phyloP scores from a whole-genome alignment of 768 basidiomycete species.

The Postia placenta region DNA sequence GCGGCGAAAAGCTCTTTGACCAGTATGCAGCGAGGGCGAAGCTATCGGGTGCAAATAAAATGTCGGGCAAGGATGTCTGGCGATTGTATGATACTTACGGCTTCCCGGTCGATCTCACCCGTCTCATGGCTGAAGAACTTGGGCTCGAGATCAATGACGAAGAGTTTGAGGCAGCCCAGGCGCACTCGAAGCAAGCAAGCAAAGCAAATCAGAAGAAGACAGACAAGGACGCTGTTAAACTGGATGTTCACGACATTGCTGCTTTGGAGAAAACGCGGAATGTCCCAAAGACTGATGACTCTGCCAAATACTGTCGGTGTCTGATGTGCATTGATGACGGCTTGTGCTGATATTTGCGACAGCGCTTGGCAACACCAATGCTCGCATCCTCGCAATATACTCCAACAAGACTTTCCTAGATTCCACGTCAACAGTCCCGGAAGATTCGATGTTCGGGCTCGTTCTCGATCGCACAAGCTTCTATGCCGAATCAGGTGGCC shows the following conservation, averaged over 20 bases:
- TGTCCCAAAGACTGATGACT: conserved; percentile 91
- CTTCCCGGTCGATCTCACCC: conserved; percentile 94
- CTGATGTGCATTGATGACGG: not conserved
- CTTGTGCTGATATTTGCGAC: not conserved
- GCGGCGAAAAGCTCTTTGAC: conserved; percentile 94
- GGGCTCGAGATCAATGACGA: conserved; percentile 77
- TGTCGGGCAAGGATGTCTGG: conserved; percentile 94
- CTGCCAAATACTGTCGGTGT: conserved; percentile 59
- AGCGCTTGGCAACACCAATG: conserved; percentile 56
- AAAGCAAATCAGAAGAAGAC: conserved; percentile 77
- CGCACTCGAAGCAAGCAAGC: conserved; percentile 85
- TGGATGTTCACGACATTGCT: conserved; percentile 94
- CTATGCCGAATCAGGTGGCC: conserved; percentile 96
- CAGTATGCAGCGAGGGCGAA: conserved; percentile 70
- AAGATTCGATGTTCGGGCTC: conserved; percentile 71
- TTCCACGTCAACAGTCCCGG: conserved; percentile 62
- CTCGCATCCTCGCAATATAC: conserved; percentile 80
- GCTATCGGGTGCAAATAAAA: conserved; percentile 53
- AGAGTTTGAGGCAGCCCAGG: conserved; percentile 87
- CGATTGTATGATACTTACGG: conserved; percentile 96
- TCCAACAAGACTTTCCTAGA: conserved; percentile 67
- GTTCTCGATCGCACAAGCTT: conserved; percentile 91
- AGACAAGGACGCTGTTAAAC: conserved; percentile 64
- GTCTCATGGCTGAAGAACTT: conserved; percentile 94
- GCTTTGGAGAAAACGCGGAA: conserved; percentile 68